Evolutionary conservation across 2,329 filamentous ascomycete genomes (phyloP), one percentile per base, ranked within the genome.

Genomic region (Cercospora canescens): DNA sequence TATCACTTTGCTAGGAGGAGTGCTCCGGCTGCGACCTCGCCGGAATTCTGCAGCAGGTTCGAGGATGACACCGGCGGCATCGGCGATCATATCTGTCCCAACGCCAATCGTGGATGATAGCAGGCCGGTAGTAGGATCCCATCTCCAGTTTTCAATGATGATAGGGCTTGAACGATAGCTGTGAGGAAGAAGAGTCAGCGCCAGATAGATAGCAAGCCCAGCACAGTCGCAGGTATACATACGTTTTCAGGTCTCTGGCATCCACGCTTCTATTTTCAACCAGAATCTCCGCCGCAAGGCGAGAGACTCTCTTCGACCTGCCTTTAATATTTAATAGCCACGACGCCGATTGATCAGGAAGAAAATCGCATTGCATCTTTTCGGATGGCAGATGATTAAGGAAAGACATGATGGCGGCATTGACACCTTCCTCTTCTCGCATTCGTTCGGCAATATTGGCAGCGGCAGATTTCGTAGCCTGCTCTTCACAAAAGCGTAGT

Each of bases 391-490:
- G 74, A 54, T 86, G 85, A 32, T 82, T 81, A 70, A 92, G 89
- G 69, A 93, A 92, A 0, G 87, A 85, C 35, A 81, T 81, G 6
- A 91, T 92, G 55, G 84, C 80, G 0, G 90, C 90, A 1, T 89
- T 90, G 67, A 92, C 88, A 0, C 90, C 84, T 70, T 84, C 88
- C 65, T 89, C 87, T 50, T 83, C 86, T 45, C 92, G 92, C 35
- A 55, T 55, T 82, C 81, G 48, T 83, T 79, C 0, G 89, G 87
- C 41, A 92, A 86, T 64, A n/a, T 84, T 81, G 62, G 83, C 77
- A 0, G 86, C 89, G 1, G 85, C 89, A 28, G 79, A 71, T 56
- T 80, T 81, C 0, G 89, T 88, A 67, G 90, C 84, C 0, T 88
- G 83, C 0, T 85, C 88, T 1, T 92, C 78, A 67, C 88, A 89